Evolutionary conservation across 2,329 filamentous ascomycete genomes (phyloP).

Genomic region (Ophiosphaerella herpotricha): DNA sequence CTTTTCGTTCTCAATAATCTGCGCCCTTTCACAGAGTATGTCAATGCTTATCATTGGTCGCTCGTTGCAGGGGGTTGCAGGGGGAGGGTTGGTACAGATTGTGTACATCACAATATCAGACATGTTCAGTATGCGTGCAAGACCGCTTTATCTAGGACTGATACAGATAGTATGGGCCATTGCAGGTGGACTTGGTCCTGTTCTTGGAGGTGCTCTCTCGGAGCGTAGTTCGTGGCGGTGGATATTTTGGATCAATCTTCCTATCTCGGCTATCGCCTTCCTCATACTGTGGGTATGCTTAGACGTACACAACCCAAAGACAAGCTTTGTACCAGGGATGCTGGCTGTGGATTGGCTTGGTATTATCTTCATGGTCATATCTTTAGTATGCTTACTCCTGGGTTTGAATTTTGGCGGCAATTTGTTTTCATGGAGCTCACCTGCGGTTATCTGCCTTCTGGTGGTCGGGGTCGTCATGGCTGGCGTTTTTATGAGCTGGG

Average conservation of each 20-base stretch:
- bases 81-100: conserved; percentile 25
- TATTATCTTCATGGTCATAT: conserved; percentile 50
- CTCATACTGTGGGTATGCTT: conserved; percentile 53
- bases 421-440: conserved; percentile 54
- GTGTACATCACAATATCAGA: conserved; percentile 57
- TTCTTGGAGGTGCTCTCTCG: conserved; percentile 49
- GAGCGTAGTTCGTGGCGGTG: conserved; percentile 46
- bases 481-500: conserved; percentile 62
- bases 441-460: conserved; percentile 57
- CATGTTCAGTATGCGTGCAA: conserved; percentile 53
- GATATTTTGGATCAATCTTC: conserved; percentile 38
- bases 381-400: conserved; percentile 54
- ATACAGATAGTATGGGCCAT: conserved; percentile 46
- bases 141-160: conserved; percentile 2
- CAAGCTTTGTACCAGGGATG: conserved; percentile 48
- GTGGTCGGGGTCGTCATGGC: conserved; percentile 51
- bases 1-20: conserved; percentile 53
- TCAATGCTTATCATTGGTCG: conserved; percentile 56
- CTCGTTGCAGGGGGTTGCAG: conserved; percentile 51
- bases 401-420: conserved; percentile 56
- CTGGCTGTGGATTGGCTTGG: conserved; percentile 57
- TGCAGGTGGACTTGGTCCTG: conserved; percentile 15
- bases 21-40: conserved; percentile 52
- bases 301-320: conserved; percentile 58
- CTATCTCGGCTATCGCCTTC: conserved; percentile 48